phyloP scores from a whole-genome alignment of 1,139 yeast species.

The Meyerozyma sp. region DNA sequence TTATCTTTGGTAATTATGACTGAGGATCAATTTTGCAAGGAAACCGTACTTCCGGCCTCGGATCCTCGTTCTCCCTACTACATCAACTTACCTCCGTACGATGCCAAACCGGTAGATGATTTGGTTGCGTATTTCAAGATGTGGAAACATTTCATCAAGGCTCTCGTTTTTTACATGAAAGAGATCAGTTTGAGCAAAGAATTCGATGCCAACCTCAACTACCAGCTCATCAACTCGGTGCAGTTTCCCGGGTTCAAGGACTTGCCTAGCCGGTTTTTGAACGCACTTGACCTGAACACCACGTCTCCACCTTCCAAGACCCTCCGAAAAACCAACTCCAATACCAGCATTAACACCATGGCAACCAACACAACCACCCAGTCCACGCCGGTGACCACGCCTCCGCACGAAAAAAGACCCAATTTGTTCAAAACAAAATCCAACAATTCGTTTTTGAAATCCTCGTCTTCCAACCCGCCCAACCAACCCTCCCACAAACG shows the following conservation, averaged over 20 bases:
- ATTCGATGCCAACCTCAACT: slow-evolving; percentile 60
- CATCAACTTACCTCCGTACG: slow-evolving; percentile 33
- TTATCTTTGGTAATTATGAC: not conserved
- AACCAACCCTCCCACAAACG: slow-evolving; percentile 13
- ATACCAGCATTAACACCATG: slow-evolving; percentile 1
- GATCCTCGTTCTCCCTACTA: slow-evolving; percentile 37
- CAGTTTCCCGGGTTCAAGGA: slow-evolving; percentile 49
- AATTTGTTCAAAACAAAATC: slow-evolving; percentile 30
- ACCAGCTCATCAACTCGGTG: slow-evolving; percentile 56
- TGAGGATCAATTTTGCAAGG: slow-evolving; percentile 17
- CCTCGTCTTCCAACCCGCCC: slow-evolving; percentile 21
- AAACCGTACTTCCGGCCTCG: slow-evolving; percentile 29
- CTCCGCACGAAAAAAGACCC: slow-evolving; percentile 17
- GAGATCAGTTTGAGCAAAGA: slow-evolving; percentile 63
- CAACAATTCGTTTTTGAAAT: slow-evolving; percentile 18
- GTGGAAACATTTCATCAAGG: slow-evolving; percentile 67
- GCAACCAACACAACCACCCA: not conserved
- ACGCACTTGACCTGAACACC: not conserved
- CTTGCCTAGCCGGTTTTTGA: slow-evolving; percentile 17
- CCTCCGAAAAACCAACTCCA: slow-evolving; percentile 1
- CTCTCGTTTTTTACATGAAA: slow-evolving; percentile 54
- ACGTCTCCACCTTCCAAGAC: not conserved
- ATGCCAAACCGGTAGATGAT: slow-evolving; percentile 45
- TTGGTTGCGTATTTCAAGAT: slow-evolving; percentile 55
- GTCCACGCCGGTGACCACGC: not conserved